Base-by-base conservation (phyloP, 2,329 filamentous ascomycete genomes). In the Sclerotinia nivalis region DNA sequence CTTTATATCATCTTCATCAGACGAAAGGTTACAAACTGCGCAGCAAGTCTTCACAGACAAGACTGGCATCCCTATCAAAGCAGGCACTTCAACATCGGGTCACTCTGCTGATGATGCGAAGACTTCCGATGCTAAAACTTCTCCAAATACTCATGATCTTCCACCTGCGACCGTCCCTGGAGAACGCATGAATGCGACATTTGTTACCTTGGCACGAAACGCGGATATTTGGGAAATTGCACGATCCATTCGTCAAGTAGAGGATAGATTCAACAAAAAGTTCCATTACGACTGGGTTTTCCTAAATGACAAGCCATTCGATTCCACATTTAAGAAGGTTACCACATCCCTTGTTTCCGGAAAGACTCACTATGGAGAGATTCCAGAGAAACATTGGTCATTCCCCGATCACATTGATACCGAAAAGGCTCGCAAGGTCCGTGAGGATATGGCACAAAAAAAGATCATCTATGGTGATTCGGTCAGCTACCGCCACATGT, bases 251-350 rank as follows among this genome's bases (percentile, higher is more conserved):
- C 93, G 96, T 69, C 93, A 97, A 79, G 89, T 99, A 69, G 96
- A 99, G 82, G 96, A 99, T 81, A 92, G 96, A 78, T 99, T 99
- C 88, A 99, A 99, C 84, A 89, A 89, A 77, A 92, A 95, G 77
- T 98, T 92, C 84, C 90, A 97, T 84, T 99, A 99, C 82, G 95
- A 98, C 80, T 99, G 96, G 96, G 95, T 99, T 67, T 99, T 99
- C 83, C 84, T 99, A 72, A 99, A 99, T 82, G 96, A 99, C 80
- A 89, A 94, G 80, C 92, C 93, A 0, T 99, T 99, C 78, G 92
- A 97, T 79, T 91, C 92, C 4, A 89, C 89, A 13, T 99, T 99
- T 86, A 98, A 94, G 82, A 95, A 93, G 81, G 86, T 98, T 74
- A 99, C 96, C 5, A 87, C 87, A 6, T 90, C 93, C 1, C 87